These are phyloP conservation scores for Apiospora malaysiana DNA, from an alignment of 2,329 filamentous ascomycete genomes.

Conservation along the genomic window DNA sequence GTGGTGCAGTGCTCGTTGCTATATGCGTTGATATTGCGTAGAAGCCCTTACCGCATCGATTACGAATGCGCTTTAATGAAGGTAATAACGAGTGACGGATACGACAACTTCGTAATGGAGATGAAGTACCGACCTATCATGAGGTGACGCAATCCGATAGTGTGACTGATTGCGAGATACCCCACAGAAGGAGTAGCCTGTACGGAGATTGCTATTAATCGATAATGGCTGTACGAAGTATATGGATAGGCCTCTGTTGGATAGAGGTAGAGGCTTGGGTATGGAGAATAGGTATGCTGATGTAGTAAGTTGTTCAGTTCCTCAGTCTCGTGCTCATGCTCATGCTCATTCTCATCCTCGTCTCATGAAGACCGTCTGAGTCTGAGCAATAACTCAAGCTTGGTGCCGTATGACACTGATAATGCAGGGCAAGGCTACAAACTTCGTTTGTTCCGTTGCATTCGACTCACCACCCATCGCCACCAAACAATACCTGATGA, in stretches of 20 bases:
- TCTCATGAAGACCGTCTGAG: not conserved
- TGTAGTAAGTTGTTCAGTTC: not conserved
- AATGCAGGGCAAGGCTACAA: not conserved
- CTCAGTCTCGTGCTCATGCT: not conserved
- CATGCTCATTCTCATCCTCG: not conserved
- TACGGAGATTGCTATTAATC: slow-evolving; percentile 10
- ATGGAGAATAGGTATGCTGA: not conserved
- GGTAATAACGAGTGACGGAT: not conserved
- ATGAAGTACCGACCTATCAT: slow-evolving; percentile 15
- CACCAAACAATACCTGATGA: slow-evolving; percentile 9
- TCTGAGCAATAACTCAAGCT: not conserved
- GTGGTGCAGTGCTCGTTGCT: not conserved
- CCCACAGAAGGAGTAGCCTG: slow-evolving; percentile 11
- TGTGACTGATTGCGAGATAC: not conserved
- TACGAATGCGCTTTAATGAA: not conserved
- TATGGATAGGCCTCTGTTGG: not conserved
- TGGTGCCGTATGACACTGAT: not conserved
- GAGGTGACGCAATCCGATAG: slow-evolving; percentile 14
- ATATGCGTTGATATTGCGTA: not conserved
- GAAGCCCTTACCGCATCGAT: not conserved
- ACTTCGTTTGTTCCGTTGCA: not conserved
- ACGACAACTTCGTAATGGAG: not conserved
- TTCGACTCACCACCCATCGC: not conserved
- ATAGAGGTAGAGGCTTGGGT: not conserved
- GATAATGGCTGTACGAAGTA: not conserved